A percentile compares a stretch with the other conserved stretches of the same genome.
Evolutionary conservation across 768 basidiomycete genomes (phyloP).

Genomic region (Kwoniella europaea): DNA sequence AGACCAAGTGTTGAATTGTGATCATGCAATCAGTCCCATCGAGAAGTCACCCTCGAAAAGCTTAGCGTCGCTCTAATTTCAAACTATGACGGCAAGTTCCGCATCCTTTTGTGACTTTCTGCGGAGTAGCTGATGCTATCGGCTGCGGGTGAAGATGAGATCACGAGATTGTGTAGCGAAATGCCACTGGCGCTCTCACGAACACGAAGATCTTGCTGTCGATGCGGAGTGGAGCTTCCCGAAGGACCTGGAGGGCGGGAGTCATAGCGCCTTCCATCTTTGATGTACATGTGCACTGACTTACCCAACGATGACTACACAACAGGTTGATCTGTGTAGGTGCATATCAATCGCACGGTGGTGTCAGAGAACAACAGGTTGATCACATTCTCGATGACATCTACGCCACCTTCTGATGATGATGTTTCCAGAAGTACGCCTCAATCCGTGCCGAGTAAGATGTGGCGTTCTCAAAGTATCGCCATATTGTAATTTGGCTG

Average conservation of each 20-base stretch:
- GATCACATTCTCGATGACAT: background rate
- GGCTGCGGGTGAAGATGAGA: constrained; percentile 3
- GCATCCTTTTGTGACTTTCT: background rate
- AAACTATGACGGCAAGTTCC: background rate
- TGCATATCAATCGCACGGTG: background rate
- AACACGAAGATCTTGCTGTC: background rate
- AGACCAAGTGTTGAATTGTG: background rate
- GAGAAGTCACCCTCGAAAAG: constrained; percentile 2
- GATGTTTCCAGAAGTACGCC: background rate
- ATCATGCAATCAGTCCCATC: background rate
- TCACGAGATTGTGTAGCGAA: background rate
- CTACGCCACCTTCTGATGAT: background rate
- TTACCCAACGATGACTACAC: no score
- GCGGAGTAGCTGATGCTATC: background rate
- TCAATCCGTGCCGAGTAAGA: background rate
- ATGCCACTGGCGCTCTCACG: background rate
- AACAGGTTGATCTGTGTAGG: background rate
- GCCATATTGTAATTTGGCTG: no score
- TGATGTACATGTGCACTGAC: no score
- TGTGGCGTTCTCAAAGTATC: background rate
- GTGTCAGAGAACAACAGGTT: no score
- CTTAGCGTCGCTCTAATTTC: background rate
- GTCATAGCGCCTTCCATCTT: no score
- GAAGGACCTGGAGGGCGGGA: background rate
- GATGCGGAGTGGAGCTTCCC: constrained; percentile 10